These are phyloP conservation scores for Eucalyptus dawsonii DNA, from an alignment of 345 rosid species.

Conservation along the genomic window DNA sequence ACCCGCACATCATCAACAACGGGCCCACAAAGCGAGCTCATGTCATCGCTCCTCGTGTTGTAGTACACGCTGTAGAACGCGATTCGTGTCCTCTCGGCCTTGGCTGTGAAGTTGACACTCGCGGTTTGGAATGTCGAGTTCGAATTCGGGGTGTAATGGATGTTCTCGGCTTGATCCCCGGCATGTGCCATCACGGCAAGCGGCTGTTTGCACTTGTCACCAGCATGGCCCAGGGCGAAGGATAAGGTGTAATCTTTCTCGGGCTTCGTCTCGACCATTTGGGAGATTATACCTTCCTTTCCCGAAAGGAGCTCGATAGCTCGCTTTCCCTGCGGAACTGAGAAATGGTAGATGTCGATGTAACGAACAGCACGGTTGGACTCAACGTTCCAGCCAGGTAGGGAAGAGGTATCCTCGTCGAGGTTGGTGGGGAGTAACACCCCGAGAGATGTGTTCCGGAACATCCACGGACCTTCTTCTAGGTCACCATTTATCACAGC, in stretches of 20 bases:
- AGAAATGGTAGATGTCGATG: conserved; percentile 74
- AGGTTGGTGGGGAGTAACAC: conserved; percentile 86
- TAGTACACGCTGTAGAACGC: conserved; percentile 93
- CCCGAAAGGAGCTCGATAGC: conserved; percentile 87
- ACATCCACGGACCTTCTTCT: conserved; percentile 97
- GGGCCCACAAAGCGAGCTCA: conserved; percentile 97
- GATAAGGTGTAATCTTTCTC: conserved; percentile 41
- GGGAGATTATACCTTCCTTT: conserved; percentile 94
- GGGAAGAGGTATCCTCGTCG: conserved; percentile 70
- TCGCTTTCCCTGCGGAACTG: conserved; percentile 77
- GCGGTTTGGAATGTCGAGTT: conserved; percentile 58
- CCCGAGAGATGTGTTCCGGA: conserved; percentile 73
- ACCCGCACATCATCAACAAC: conserved; percentile 88
- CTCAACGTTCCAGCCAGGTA: conserved; percentile 94
- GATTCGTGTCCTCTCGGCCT: conserved; percentile 76
- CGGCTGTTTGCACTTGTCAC: conserved; percentile 85
- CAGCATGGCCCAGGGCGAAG: conserved; percentile 75
- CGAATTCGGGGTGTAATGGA: conserved; percentile 68
- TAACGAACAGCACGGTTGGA: conserved; percentile 85
- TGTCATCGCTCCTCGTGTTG: conserved; percentile 84
- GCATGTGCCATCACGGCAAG: conserved; percentile 89
- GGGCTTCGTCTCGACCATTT: conserved; percentile 72
- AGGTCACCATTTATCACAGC: conserved; percentile 81
- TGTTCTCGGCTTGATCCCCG: conserved; percentile 76
- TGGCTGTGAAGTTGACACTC: conserved; percentile 68